Base-by-base conservation (phyloP, 805 yeast species). In the Teunomyces kruisii region DNA sequence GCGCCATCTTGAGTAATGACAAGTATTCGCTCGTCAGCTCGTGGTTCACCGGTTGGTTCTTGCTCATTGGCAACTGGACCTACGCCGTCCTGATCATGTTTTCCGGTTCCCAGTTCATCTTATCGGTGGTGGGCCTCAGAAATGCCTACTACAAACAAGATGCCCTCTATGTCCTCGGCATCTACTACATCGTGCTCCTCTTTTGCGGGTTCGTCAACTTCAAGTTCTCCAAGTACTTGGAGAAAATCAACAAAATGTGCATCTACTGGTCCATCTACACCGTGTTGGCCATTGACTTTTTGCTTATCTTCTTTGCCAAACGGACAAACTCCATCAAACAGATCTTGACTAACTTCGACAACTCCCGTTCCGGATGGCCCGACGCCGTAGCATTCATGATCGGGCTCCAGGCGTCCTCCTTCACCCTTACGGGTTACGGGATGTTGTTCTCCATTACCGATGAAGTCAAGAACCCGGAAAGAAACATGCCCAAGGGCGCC, bases 351-450 rank as follows among this genome's bases (percentile, higher is more conserved):
- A 74, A 75, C 52, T 86, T 86, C 57, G 89, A 86, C 61, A 84
- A 84, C 42, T 68, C 83, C 7, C 62, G 88, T 41, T 83, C 90
- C 4, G 95, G 94, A 3, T 86, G 90, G 85, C 84, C 88, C 13
- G 76, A 72, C 40, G 75, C 80, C 1, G 55, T 87, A 48, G 88
- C 94, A 1, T 87, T 87, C 50, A 65, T 88, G 42, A 80, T 88
- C 36, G 94, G 94, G 0, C 76, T 88, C 46, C 90, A 85, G 62
- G 85, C 87, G 50, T 82, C 90, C 1, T 81, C 86, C 27, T 85
- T 86, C 64, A 86, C 92, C 16, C 71, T 87, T 57, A 88, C 87
- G 48, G 96, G 94, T 0, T 88, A 85, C 62, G 92, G 92, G 22
- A 81, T 87, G 79, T 70, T 88, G 22, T 86, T 88, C 14, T 83